A percentile compares a stretch with the other conserved stretches of the same genome.
Conservation (phyloP, 2,329 filamentous ascomycete genomes). For the Monosporascus sp. region DNA sequence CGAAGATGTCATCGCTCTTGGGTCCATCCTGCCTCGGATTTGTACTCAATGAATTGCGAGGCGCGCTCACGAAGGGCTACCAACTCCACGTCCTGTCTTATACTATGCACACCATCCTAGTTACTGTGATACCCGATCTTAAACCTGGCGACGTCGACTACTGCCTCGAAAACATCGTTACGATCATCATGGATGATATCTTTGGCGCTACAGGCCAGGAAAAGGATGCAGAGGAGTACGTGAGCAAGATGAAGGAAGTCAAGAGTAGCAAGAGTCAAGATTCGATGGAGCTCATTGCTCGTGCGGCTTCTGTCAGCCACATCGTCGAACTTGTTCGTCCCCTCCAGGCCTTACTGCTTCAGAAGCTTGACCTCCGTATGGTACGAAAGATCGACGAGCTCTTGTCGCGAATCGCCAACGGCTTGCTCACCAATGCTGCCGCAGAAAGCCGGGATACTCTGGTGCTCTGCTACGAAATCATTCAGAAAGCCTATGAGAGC, state of each 20-base stretch:
- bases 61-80: constrained; percentile 78
- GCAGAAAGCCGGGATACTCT: constrained; percentile 76
- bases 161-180: constrained; percentile 71
- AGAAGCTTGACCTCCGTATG: constrained; percentile 78
- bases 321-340: constrained; percentile 74
- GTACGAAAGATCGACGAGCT: constrained; percentile 89
- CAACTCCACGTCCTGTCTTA: constrained; percentile 94
- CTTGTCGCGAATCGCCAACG: constrained; percentile 74
- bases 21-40: constrained; percentile 84
- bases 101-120: constrained; percentile 86
- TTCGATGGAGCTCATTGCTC: constrained; percentile 89
- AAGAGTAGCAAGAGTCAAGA: constrained; percentile 98
- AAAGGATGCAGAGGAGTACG: constrained; percentile 94
- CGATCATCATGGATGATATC: constrained; percentile 93
- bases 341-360: constrained; percentile 70
- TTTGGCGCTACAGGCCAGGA: constrained; percentile 91
- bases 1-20: constrained; percentile 74
- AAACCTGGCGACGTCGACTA: constrained; percentile 84
- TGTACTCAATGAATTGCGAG: constrained; percentile 84
- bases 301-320: constrained; percentile 68
- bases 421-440: constrained; percentile 74
- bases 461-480: constrained; percentile 92
- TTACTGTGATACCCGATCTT: constrained; percentile 67
- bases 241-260: constrained; percentile 92
- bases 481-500: constrained; percentile 76